Conservation (phyloP, 2,329 filamentous ascomycete genomes). For the Penicillium frequentans region DNA sequence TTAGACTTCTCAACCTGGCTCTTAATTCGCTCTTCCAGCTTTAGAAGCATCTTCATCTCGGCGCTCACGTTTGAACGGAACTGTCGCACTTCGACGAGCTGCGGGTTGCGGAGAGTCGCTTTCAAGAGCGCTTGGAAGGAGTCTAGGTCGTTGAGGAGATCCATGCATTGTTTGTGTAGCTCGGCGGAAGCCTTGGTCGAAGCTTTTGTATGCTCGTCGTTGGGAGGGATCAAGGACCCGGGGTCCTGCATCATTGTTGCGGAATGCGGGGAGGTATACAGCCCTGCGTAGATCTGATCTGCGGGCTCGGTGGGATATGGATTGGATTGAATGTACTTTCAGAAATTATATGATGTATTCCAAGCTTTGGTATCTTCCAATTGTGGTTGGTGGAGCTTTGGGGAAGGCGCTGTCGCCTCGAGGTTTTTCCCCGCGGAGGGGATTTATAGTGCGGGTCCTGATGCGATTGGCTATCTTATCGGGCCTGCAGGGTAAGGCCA, state of each 20-base stretch:
- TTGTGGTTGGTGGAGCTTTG: not conserved
- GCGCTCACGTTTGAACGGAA: slow-evolving; percentile 50
- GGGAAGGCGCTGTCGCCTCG: not conserved
- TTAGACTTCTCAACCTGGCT: slow-evolving; percentile 3
- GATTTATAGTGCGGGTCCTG: not conserved
- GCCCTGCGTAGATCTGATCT: not conserved
- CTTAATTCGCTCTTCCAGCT: slow-evolving; percentile 34
- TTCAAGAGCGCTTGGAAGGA: slow-evolving; percentile 45
- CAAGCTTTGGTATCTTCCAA: not conserved
- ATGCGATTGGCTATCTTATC: slow-evolving; percentile 5
- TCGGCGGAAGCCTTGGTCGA: slow-evolving; percentile 27
- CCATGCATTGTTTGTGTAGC: slow-evolving; percentile 40
- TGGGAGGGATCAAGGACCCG: not conserved
- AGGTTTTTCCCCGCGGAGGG: not conserved
- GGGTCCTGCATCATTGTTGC: slow-evolving; percentile 5
- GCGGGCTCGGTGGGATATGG: not conserved
- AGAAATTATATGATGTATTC: not conserved
- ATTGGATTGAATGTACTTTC: not conserved
- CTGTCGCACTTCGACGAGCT: slow-evolving; percentile 51
- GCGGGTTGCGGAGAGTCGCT: slow-evolving; percentile 43
- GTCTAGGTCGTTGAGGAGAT: slow-evolving; percentile 48
- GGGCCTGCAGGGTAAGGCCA: not conserved
- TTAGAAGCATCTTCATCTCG: slow-evolving; percentile 51
- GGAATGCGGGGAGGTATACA: not conserved
- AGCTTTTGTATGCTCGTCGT: not conserved